Evolutionary conservation across 192 early-diverging fungal genomes (phyloP).

Genomic region (Phlyctochytrium bullatum): DNA sequence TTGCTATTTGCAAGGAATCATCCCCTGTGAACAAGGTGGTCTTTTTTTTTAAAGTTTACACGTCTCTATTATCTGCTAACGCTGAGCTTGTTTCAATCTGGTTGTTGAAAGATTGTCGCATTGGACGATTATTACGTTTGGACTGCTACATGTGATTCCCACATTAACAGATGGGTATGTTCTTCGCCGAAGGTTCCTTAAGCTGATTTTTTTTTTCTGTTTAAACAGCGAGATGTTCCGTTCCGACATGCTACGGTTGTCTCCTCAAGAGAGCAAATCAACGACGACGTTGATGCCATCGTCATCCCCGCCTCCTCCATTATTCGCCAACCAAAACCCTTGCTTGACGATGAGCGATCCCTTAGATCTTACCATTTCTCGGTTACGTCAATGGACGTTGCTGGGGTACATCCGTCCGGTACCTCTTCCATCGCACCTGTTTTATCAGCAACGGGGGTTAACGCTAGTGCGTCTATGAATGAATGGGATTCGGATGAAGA

Average conservation of each 20-base stretch:
- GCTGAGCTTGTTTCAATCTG: slow-evolving; percentile 1
- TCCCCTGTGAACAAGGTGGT: slow-evolving; percentile 72
- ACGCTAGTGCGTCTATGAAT: background rate
- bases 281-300: slow-evolving; percentile 25
- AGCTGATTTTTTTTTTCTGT: background rate
- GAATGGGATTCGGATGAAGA: slow-evolving; percentile 4
- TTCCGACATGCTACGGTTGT: slow-evolving; percentile 46
- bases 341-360: slow-evolving; percentile 22
- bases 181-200: background rate
- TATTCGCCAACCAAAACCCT: slow-evolving; percentile 16
- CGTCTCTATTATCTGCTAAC: background rate
- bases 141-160: slow-evolving; percentile 85
- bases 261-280: slow-evolving; percentile 35
- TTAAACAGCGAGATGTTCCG: slow-evolving; percentile 64
- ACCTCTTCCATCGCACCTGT: background rate
- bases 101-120: slow-evolving; percentile 63
- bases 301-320: slow-evolving; percentile 32
- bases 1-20: slow-evolving; percentile 84
- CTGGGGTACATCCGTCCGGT: too few relatives aligned
- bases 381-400: slow-evolving; percentile 4
- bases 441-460: background rate
- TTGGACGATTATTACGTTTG: slow-evolving; percentile 83
- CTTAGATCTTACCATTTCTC: slow-evolving; percentile 30
- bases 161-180: slow-evolving; percentile 80
- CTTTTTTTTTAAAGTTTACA: too few relatives aligned